Evolutionary conservation across 495 filamentous ascomycete genomes (phyloP).

Genomic region (Hypoxylon fuscum): DNA sequence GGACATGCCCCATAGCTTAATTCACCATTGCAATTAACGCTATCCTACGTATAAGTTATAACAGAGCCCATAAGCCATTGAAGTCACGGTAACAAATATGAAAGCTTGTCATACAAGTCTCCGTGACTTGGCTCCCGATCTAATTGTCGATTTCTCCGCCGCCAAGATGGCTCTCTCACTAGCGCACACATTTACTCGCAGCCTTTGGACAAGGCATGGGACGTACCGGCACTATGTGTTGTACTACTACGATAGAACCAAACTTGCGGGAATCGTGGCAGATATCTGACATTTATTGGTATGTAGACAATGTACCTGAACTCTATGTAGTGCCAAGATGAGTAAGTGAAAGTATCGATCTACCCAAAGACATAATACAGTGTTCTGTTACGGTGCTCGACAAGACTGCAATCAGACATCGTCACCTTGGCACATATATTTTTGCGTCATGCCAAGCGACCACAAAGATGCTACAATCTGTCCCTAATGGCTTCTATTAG

Average conservation of each 20-base stretch:
- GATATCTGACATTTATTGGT: slow-evolving; percentile 22
- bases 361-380: slow-evolving; percentile 13
- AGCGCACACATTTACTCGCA: slow-evolving; percentile 14
- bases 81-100: slow-evolving; percentile 5
- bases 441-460: slow-evolving; percentile 37
- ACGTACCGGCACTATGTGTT: slow-evolving; percentile 10
- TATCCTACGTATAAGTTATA: too few relatives aligned
- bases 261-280: slow-evolving; percentile 32
- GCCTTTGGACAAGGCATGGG: slow-evolving; percentile 8
- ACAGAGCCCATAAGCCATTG: background rate
- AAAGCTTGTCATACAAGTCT: slow-evolving; percentile 13
- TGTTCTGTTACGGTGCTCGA: slow-evolving; percentile 17
- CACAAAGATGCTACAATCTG: slow-evolving; percentile 24
- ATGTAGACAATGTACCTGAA: slow-evolving; percentile 2
- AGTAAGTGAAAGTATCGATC: background rate
- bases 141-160: slow-evolving; percentile 34
- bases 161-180: slow-evolving; percentile 28
- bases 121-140: slow-evolving; percentile 20
- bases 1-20: slow-evolving; percentile 2
- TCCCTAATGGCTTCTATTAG: slow-evolving; percentile 10
- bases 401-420: slow-evolving; percentile 31
- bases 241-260: slow-evolving; percentile 27
- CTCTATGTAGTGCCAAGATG: slow-evolving; percentile 7
- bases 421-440: slow-evolving; percentile 32
- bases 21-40: background rate